Evolutionary conservation across 1,139 yeast genomes (phyloP), one percentile per base, ranked within the genome.

Genomic region (Arxiozyma bovina): DNA sequence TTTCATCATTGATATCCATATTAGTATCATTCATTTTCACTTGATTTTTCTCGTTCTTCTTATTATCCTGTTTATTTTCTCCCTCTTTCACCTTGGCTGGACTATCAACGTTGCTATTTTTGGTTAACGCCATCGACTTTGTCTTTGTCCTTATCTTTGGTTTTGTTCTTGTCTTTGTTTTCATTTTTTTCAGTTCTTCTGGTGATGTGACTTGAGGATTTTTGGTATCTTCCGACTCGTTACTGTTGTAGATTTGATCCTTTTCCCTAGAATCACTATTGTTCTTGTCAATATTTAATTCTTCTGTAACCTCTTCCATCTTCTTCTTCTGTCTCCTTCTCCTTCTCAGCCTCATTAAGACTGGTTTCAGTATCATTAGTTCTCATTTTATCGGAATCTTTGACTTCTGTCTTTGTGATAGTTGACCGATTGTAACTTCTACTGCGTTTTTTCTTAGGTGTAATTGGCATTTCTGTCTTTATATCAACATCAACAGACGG

Each of bases 381-480:
- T 21, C 25, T 23, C 46, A 44, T 44, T 11, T 4, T 43, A 23
- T 43, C 23, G 1, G 27, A 43, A 15, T 15, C 18, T 22, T 9
- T 45, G 27, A 1, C 15, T 20, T 18, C 45, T 8, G 17, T 20
- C 6, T 42, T 18, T 20, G 25, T 12, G 4, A 20, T 42, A 8
- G 21, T 17, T 21, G 18, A 23, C 15, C 21, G n/a, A 42, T 11
- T 17, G 8, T n/a, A 17, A n/a, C 38, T 30, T 22, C 41, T 30
- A 21, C 40, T 50, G 12, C 45, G 41, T 42, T 38, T 42, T 12
- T n/a, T 50, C 38, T 46, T 53, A 25, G 45, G 52, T 18, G 45
- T n/a, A 4, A 27, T 42, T 25, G 41, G 30, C 8, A 25, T 38
- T 12, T 38, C 30, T 42, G 52, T 20, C 25, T 7, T 44, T 25